Evolutionary conservation across 2,329 filamentous ascomycete species (phyloP).

Genomic region (Pseudogymnoascus destructans): DNA sequence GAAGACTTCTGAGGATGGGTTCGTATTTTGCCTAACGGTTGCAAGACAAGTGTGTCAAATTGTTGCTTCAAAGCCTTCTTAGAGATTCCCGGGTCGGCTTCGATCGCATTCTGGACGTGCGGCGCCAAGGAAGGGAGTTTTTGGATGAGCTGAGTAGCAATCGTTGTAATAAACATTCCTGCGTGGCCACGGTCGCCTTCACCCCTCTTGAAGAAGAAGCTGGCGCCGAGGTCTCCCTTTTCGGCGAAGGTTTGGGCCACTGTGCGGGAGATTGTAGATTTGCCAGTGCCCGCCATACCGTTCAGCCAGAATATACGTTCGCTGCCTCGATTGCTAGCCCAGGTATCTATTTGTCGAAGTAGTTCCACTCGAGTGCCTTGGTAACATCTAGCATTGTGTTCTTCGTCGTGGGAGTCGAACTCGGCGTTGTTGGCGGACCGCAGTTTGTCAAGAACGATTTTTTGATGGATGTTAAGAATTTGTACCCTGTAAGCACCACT

Average conservation of each 20-base stretch:
- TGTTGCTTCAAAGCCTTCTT: conserved; percentile 20
- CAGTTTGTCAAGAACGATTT: conserved; percentile 8
- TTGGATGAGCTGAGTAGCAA: conserved; percentile 19
- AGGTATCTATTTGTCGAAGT: conserved; percentile 22
- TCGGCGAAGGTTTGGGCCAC: conserved; percentile 21
- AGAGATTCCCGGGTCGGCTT: conserved; percentile 14
- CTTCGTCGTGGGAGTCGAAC: conserved; percentile 28
- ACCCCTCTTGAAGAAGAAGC: conserved; percentile 28
- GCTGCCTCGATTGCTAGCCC: conserved; percentile 18
- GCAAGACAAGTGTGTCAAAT: conserved; percentile 22
- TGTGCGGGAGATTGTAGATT: conserved; percentile 28
- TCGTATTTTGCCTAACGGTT: conserved; percentile 17
- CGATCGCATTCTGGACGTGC: conserved; percentile 15
- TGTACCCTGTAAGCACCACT: not conserved
- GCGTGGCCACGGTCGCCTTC: conserved; percentile 24
- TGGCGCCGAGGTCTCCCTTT: conserved; percentile 19
- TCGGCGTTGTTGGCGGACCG: conserved; percentile 15
- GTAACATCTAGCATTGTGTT: conserved; percentile 25
- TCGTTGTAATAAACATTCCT: conserved; percentile 24
- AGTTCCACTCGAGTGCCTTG: conserved; percentile 25
- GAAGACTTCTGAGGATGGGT: not conserved
- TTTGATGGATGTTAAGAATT: conserved; percentile 8
- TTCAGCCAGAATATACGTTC: conserved; percentile 28
- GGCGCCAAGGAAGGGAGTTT: conserved; percentile 18
- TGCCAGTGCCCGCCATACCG: conserved; percentile 28